These are phyloP conservation scores for Arctostaphylos glauca DNA, from an alignment of 148 eudicot species.

Conservation along the genomic window DNA sequence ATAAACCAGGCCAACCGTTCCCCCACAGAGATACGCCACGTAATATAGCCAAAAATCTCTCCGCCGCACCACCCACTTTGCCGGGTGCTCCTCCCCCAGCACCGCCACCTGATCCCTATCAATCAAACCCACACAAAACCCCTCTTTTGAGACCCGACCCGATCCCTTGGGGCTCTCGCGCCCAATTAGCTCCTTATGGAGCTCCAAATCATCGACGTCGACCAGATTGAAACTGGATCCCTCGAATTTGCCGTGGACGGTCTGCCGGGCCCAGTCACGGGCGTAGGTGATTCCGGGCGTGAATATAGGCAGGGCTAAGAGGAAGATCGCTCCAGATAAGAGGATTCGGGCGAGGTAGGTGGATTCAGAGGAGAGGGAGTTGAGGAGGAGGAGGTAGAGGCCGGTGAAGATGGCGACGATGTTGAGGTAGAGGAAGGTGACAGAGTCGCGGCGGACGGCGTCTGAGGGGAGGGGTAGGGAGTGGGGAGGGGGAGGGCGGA, in stretches of 20 bases:
- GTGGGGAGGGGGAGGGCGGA: slow-evolving; percentile 49
- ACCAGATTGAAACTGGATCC: slow-evolving; percentile 54
- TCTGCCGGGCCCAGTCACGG: slow-evolving; percentile 51
- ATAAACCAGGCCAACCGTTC: slow-evolving; percentile 80
- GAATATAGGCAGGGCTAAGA: slow-evolving; percentile 50
- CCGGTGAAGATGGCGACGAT: slow-evolving; percentile 63
- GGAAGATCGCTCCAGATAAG: slow-evolving; percentile 55
- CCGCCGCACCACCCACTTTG: slow-evolving; percentile 45
- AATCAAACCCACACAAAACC: slow-evolving; percentile 35
- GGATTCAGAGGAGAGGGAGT: slow-evolving; percentile 30
- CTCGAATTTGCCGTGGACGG: slow-evolving; percentile 40
- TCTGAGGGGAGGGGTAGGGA: slow-evolving; percentile 42
- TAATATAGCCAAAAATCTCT: slow-evolving; percentile 86
- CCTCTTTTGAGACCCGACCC: slow-evolving; percentile 6
- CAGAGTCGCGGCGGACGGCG: slow-evolving; percentile 36
- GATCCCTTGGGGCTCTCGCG: not conserved
- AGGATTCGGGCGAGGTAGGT: slow-evolving; percentile 34
- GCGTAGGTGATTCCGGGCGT: slow-evolving; percentile 66
- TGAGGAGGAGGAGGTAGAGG: slow-evolving; percentile 69
- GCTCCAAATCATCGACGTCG: slow-evolving; percentile 56
- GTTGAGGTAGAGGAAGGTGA: slow-evolving; percentile 60
- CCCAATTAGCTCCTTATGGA: slow-evolving; percentile 43
- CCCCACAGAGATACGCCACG: slow-evolving; percentile 73
- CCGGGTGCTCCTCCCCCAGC: slow-evolving; percentile 80
- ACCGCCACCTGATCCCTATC: slow-evolving; percentile 47